Evolutionary conservation across 192 early-diverging fungal genomes (phyloP), one percentile per base, ranked within the genome.

Genomic region (Rhizophagus prolifer): DNA sequence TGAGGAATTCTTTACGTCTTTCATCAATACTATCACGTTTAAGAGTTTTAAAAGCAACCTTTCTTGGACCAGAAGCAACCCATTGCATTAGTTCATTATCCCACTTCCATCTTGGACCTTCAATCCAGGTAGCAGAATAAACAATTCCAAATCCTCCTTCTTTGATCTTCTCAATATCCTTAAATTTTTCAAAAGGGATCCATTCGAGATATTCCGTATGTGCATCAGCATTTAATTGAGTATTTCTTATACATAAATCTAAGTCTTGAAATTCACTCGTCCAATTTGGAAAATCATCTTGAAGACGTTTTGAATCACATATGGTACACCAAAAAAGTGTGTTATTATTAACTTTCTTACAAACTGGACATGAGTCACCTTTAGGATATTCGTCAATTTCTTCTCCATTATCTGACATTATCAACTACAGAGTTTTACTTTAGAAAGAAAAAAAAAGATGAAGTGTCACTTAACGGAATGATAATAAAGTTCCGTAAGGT

Each of bases 141-240:
- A 58, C 71, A 23, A 26, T 36, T 23, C 46, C 50, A 72, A 34
- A 59, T 4, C 70, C 54, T 9, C 47, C 70, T 58, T 72, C 26
- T 46, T 21, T n/a, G 1, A 72, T 50, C 1, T 50, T 30, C 21
- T 72, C 23, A 44, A 72, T 30, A 59, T 72, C 16, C 25, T 30
- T n/a, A 9, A 72, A 72, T 50, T 13, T 72, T 4, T 31, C 30
- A 59, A 30, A 72, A 3, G 71, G 71, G 26, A 72, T 72, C 30
- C 30, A 72, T 72, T 72, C 71, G 14, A 72, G 16, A 16, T 59
- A 72, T 16, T 50, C 30, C 5, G 16, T 47, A 31, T 72, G 46
- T 59, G 26, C 26, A 13, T 10, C 23, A 7, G 71, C 58, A 58
- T 58, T 25, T 13, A 50, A 34, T 72, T 72, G 71, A 19, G 28